Conservation (phyloP, 129 eudicot genomes). For the Ambrosia artemisiifolia region DNA sequence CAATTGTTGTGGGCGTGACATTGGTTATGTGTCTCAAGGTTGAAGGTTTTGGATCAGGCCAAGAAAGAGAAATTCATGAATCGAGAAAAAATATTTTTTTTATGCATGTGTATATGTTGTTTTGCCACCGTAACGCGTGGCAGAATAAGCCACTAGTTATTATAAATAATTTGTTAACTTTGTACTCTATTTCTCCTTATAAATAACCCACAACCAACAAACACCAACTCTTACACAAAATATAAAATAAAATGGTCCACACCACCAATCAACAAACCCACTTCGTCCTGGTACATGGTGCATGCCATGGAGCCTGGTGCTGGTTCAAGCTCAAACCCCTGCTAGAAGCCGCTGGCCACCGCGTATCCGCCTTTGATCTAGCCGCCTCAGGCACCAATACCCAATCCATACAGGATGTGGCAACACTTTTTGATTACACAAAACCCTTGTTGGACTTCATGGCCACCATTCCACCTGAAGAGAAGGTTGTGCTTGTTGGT, state of each 20-base stretch:
- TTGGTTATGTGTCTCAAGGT: no score
- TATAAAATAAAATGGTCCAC: neutral
- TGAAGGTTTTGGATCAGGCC: no score
- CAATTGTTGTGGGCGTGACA: no score
- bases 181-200: neutral
- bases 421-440: slow-evolving; percentile 43
- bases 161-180: no score
- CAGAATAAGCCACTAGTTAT: no score
- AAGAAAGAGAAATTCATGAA: no score
- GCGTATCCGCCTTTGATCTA: slow-evolving; percentile 55
- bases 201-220: neutral
- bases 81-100: no score
- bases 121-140: no score
- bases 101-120: no score
- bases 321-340: slow-evolving; percentile 74
- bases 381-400: slow-evolving; percentile 53
- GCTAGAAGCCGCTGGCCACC: slow-evolving; percentile 58
- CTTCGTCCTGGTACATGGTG: slow-evolving; percentile 71
- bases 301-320: slow-evolving; percentile 81
- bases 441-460: slow-evolving; percentile 50
- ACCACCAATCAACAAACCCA: slow-evolving; percentile 28
- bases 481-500: slow-evolving; percentile 64
- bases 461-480: slow-evolving; percentile 40
- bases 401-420: slow-evolving; percentile 36
- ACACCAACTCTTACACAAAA: neutral